These are phyloP conservation scores for Psidium guajava DNA, from an alignment of 345 rosid species.

Conservation along the genomic window DNA sequence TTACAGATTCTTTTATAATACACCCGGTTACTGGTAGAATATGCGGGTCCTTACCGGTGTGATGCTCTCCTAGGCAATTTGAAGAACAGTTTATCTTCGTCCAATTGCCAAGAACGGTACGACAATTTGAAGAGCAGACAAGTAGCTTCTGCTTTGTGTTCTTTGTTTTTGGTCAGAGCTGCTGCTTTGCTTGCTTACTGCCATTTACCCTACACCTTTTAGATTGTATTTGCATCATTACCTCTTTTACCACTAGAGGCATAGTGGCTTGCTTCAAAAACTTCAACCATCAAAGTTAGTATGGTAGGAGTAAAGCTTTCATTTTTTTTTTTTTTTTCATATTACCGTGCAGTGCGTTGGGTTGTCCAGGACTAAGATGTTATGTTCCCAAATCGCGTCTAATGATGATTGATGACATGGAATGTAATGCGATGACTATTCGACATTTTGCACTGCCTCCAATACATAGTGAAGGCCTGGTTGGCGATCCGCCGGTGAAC, in stretches of 20 bases:
- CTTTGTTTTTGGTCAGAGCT: too few species aligned
- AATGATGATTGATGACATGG: background rate
- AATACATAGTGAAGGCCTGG: constrained; percentile 41
- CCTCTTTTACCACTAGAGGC: background rate
- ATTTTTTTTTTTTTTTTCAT: background rate
- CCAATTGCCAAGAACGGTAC: background rate
- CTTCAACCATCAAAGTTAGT: background rate
- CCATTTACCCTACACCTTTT: background rate
- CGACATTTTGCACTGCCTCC: background rate
- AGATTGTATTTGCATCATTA: background rate
- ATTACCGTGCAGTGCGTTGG: background rate
- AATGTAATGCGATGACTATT: background rate
- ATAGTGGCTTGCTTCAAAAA: background rate
- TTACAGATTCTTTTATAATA: background rate
- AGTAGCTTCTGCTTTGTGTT: background rate
- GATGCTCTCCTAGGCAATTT: background rate
- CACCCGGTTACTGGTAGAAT: background rate
- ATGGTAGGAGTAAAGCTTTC: background rate
- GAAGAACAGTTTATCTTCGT: background rate
- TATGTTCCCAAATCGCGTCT: background rate
- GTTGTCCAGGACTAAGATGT: background rate
- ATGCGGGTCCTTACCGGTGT: background rate
- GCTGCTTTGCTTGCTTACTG: background rate
- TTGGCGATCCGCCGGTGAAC: constrained; percentile 48
- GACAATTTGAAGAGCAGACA: background rate